Evolutionary conservation across 176 grass and related monocot species (phyloP).

Genomic region (Eleusine indica): DNA sequence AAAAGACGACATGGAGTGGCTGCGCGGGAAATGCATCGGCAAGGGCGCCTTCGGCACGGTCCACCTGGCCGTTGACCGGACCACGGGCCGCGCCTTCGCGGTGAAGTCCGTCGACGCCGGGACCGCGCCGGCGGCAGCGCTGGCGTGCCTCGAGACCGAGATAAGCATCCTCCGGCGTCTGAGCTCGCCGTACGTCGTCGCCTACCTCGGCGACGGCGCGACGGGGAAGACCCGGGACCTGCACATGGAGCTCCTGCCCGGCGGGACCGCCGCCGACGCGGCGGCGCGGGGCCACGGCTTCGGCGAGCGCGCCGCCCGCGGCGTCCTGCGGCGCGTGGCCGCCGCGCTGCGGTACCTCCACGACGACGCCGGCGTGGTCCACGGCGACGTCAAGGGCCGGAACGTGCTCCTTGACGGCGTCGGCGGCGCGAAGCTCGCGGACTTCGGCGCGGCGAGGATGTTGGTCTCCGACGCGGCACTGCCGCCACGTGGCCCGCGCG

Average conservation of each 20-base stretch:
- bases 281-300: conserved; percentile 17
- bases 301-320: conserved; percentile 49
- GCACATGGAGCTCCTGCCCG: conserved; percentile 77
- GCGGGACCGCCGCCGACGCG: conserved; percentile 58
- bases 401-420: conserved; percentile 57
- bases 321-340: conserved; percentile 51
- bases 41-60: conserved; percentile 76
- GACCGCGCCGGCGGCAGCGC: conserved; percentile 26
- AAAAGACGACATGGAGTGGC: conserved; percentile 47
- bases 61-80: conserved; percentile 57
- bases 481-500: conserved; percentile 21
- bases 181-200: conserved; percentile 74
- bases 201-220: conserved; percentile 67
- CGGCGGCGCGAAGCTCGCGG: conserved; percentile 62
- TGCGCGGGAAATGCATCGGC: conserved; percentile 72
- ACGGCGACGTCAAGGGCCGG: conserved; percentile 87
- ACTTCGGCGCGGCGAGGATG: conserved; percentile 73
- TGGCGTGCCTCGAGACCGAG: conserved; percentile 74
- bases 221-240: conserved; percentile 52
- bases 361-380: conserved; percentile 63
- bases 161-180: conserved; percentile 68
- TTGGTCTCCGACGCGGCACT: background rate
- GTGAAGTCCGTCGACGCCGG: conserved; percentile 73
- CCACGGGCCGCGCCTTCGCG: conserved; percentile 59
- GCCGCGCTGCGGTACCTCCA: conserved; percentile 76